Base-by-base conservation (phyloP, 805 yeast genomes). In the Maudiozyma bulderi region DNA sequence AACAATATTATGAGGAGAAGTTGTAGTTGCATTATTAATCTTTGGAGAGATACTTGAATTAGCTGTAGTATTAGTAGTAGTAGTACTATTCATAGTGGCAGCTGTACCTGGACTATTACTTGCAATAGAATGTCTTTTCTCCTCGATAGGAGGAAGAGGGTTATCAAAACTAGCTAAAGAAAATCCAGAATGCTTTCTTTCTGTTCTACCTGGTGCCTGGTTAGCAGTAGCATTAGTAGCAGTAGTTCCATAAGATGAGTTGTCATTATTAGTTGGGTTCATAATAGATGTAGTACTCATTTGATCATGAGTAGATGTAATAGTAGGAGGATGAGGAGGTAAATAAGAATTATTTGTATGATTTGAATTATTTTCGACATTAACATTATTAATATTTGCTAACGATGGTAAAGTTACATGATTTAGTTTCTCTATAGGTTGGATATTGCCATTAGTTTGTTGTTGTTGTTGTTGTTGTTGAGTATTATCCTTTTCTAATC, bases 141-240 rank as follows among this genome's bases (percentile, higher is more conserved):
- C 33, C 13, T 40, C 33, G 8, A 32, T 4, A 33, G 57, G 54
- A 4, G 63, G 66, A 35, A 61, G 40, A 13, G 65, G 68, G 43
- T 62, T 62, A 52, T 60, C 64, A 28, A 61, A 58, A 50, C 61
- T 62, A 10, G 65, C 64, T 13, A 62, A 57, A 2, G 66, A 61
- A 42, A 61, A 53, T 9, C 63, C 62, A 34, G 53, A 35, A 41
- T 47, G 48, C 8, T 44, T 14, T 28, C 49, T 49, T 40, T 53
- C 48, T 14, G 31, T 7, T 33, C 41, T 46, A 15, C 41, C 47
- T 10, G 37, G 29, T 20, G 31, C 20, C 7, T 31, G 10, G 5
- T 10, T 8, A 45, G 58, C 38, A 46, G 62, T 40, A 41, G 60
- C 32, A 47, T 61, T 34, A 45, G 53, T 40, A 48, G 57, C 39